Base-by-base conservation (phyloP, 129 eudicot species). In the Solidago caesia region DNA sequence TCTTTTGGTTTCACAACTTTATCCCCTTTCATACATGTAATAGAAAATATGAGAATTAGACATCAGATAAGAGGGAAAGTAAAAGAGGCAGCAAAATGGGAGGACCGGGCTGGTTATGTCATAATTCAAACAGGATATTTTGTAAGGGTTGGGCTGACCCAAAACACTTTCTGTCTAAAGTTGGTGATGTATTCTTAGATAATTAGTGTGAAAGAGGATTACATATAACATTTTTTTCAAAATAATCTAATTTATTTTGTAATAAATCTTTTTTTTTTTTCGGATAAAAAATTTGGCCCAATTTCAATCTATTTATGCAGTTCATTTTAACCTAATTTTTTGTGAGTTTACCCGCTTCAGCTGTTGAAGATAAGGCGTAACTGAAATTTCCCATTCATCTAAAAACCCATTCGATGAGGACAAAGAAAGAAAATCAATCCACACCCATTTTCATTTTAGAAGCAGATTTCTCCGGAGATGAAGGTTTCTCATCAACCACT, bases 381-480 rank as follows among this genome's bases (percentile, higher is more conserved):
- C 57, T 52, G 15, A 12, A 11, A 16, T 7, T 5, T 59, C 39
- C 13, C 64, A 59, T n/a, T 11, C 11, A 48, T 69, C 12, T 47
- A 49, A 6, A 69, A 26, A 21, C 8, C 26, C 14, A 21, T 2
- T 55, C 5, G 7, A 55, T 55, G 12, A 67, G 27, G 48, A 58
- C 13, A 43, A 72, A 72, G 27, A 13, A 44, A 73, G 44, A 49
- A 4, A 63, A 52, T 12, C 16, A 15, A 44, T 44, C 83, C 84
- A 51, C 59, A 88, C 96, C 98, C 49, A 80, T 60, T 75, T 84
- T 90, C 84, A 88, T 93, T 77, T 81, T 90, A 41, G 90, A 75
- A 73, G 89, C 67, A 43, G 96, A 78, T 75, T 82, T 90, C 81
- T 80, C 88, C 7, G 87, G 75, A 33, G 88, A 70, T 16, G 87